Evolutionary conservation across 768 basidiomycete species (phyloP), one percentile per base, ranked within the genome.

Genomic region (Phaeotremella fagi): DNA sequence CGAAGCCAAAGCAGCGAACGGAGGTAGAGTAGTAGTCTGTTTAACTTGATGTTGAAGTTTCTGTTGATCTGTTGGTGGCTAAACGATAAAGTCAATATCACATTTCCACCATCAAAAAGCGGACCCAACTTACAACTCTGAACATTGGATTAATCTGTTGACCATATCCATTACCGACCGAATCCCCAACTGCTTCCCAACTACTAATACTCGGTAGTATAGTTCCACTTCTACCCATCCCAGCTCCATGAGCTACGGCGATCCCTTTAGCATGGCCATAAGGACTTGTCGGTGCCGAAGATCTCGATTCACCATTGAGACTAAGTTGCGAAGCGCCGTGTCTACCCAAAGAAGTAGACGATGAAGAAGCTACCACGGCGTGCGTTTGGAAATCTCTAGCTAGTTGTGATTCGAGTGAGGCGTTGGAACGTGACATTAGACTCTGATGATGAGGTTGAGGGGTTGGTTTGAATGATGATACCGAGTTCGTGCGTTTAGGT

Each of bases 1-100:
- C 15, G 67, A 65, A 1, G 75, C 75, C 31, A 75, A 68, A 2
- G 65, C 72, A 16, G 70, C 66, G 57, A 75, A 75, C 3, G 75
- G 73, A 0, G 75, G 75, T 12, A 75, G 59, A 1, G 71, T 70
- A n/a, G n/a, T n/a, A 12, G 66, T 63, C 23, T 33, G 47, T 20
- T 50, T 28, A 15, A 43, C 20, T 25, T 51, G 38, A 27, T 31
- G 12, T 14, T 45, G 35, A n/a, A 41, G 38, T 41, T 41, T 7
- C 18, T 41, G 38, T 20, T 29, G 41, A 18, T 57, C 54, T 22
- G 54, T 57, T 3, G 61, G 57, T 2, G 62, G 62, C 66, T 71
- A 54, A 20, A 4, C 23, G 27, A 24, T 23, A 45, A 28, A 20
- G 48, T 23, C 18, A 22, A 18, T 20, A 24, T n/a, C 6, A 14